Percentiles rank a stretch among this genome's conserved stretches.
These are phyloP conservation scores for Phytophthora rubi DNA, from an alignment of 352 stramenopile species.

Conservation along the genomic window DNA sequence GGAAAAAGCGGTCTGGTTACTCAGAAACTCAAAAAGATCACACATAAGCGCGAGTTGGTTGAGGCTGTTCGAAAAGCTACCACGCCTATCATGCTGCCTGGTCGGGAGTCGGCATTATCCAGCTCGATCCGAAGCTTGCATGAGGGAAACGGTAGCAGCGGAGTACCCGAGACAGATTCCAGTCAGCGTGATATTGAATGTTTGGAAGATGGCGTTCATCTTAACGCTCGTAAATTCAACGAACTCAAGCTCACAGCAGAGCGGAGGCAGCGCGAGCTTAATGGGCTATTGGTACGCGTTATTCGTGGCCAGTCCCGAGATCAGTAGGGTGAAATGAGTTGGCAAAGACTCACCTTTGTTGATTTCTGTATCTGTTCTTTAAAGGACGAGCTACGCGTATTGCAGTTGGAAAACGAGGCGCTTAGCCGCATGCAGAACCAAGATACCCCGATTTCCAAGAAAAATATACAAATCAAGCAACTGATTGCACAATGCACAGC, in stretches of 20 bases:
- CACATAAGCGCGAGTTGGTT: constrained; percentile 75
- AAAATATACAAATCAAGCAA: constrained; percentile 69
- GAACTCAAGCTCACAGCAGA: constrained; percentile 77
- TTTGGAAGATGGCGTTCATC: constrained; percentile 75
- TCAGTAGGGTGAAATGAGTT: neutral
- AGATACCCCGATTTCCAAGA: constrained; percentile 76
- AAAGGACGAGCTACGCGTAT: constrained; percentile 71
- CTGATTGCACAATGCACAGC: constrained; percentile 73
- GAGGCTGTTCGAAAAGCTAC: constrained; percentile 81
- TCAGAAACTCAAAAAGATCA: constrained; percentile 76
- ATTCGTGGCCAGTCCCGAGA: neutral
- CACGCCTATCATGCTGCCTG: constrained; percentile 64
- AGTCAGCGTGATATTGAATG: constrained; percentile 65
- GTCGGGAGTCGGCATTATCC: constrained; percentile 39
- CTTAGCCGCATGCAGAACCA: constrained; percentile 81
- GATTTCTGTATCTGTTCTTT: neutral
- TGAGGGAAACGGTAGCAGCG: constrained; percentile 23
- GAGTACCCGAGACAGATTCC: constrained; percentile 47
- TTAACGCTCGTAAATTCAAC: constrained; percentile 82
- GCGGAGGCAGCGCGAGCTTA: constrained; percentile 68
- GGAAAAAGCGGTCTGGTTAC: constrained; percentile 28
- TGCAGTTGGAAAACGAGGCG: constrained; percentile 76
- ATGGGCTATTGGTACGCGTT: constrained; percentile 51
- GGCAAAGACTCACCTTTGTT: neutral
- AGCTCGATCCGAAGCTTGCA: constrained; percentile 39